Conservation (phyloP, 768 basidiomycete species). For the Calocera viscosa region DNA sequence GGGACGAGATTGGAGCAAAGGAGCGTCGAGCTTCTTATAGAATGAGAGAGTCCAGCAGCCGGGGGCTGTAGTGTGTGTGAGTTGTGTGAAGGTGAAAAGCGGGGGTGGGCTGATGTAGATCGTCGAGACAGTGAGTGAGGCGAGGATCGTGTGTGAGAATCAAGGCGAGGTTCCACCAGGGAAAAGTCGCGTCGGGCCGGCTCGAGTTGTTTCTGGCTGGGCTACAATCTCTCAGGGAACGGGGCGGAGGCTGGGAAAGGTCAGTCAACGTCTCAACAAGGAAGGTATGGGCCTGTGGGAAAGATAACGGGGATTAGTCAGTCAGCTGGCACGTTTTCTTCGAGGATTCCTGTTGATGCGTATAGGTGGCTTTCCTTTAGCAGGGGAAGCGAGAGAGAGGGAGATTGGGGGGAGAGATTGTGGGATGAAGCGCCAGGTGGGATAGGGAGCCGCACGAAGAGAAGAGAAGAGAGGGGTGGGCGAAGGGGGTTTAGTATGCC, state of each 20-base stretch:
- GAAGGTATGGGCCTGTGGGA: neutral
- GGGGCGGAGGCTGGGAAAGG: neutral
- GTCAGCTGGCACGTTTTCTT: neutral
- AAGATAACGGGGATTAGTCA: neutral
- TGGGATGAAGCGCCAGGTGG: conserved; percentile 7
- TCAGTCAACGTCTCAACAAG: neutral
- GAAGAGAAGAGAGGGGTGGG: neutral
- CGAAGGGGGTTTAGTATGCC: neutral
- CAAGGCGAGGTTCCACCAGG: conserved; percentile 4
- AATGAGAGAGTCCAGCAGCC: neutral
- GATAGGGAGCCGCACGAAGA: conserved; percentile 4
- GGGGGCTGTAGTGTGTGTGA: conserved; percentile 2
- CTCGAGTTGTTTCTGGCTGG: neutral
- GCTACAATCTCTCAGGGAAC: neutral
- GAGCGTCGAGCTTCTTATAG: neutral
- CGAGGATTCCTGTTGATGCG: neutral
- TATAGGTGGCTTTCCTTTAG: neutral
- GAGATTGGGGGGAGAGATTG: neutral
- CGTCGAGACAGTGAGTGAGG: neutral
- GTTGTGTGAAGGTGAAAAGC: neutral
- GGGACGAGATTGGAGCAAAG: neutral
- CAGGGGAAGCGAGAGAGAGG: neutral
- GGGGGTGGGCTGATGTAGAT: neutral
- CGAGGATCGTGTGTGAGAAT: neutral
- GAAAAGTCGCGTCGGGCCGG: neutral